Conservation (phyloP, 2,329 filamentous ascomycete species). For the Blumeriella jaapii region DNA sequence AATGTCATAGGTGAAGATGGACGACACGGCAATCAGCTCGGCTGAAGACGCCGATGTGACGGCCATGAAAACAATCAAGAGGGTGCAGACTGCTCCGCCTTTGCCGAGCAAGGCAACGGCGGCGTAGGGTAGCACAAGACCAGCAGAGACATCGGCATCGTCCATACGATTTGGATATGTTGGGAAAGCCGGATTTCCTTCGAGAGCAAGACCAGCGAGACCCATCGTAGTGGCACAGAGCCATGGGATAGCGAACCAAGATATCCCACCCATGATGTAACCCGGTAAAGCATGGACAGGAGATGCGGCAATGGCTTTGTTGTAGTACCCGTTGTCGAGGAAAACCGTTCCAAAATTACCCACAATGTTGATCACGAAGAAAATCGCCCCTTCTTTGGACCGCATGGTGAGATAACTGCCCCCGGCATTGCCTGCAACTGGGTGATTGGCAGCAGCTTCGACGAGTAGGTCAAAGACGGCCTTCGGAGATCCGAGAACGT, state of each 20-base stretch:
- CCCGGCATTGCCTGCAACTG: slow-evolving; percentile 66
- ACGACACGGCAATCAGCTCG: slow-evolving; percentile 77
- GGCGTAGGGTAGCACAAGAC: slow-evolving; percentile 74
- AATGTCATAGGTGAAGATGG: slow-evolving; percentile 79
- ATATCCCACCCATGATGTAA: slow-evolving; percentile 69
- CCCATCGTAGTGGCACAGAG: slow-evolving; percentile 83
- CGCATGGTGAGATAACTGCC: slow-evolving; percentile 84
- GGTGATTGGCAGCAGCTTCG: slow-evolving; percentile 55
- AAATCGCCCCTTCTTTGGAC: slow-evolving; percentile 69
- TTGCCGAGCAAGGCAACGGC: slow-evolving; percentile 74
- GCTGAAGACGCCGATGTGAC: slow-evolving; percentile 77
- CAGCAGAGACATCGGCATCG: slow-evolving; percentile 64
- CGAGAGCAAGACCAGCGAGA: slow-evolving; percentile 67
- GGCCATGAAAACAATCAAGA: slow-evolving; percentile 81
- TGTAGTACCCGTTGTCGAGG: slow-evolving; percentile 81
- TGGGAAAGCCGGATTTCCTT: slow-evolving; percentile 60
- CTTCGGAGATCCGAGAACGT: slow-evolving; percentile 59
- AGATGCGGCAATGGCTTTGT: slow-evolving; percentile 83
- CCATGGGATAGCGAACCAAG: slow-evolving; percentile 92
- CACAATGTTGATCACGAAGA: slow-evolving; percentile 85
- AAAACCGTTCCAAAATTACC: slow-evolving; percentile 74
- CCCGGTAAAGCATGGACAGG: slow-evolving; percentile 79
- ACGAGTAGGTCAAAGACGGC: slow-evolving; percentile 70
- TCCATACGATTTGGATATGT: slow-evolving; percentile 63
- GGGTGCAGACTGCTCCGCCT: slow-evolving; percentile 66